A percentile compares a stretch with the other conserved stretches of the same genome.
phyloP scores from a whole-genome alignment of 306 rosid genomes.

The Quercus suber region DNA sequence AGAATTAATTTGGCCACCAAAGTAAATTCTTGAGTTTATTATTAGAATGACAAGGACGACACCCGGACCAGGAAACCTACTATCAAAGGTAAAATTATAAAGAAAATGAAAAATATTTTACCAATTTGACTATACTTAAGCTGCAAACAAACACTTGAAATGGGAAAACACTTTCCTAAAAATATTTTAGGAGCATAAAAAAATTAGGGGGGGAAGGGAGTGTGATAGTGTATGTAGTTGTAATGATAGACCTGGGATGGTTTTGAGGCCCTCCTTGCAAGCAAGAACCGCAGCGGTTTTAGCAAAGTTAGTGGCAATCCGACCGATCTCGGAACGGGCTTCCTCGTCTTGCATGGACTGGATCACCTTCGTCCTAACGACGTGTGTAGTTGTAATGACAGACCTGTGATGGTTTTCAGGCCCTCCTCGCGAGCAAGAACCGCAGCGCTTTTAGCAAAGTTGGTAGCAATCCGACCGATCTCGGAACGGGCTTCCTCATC shows the following conservation, averaged over 20 bases:
- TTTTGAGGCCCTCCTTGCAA: constrained; percentile 2
- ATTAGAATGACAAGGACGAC: too few species aligned
- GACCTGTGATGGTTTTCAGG: constrained; percentile 16
- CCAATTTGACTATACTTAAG: too few species aligned
- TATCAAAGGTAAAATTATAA: too few species aligned
- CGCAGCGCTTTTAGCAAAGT: background rate
- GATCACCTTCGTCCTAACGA: background rate
- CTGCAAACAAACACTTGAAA: too few species aligned
- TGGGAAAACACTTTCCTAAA: too few species aligned
- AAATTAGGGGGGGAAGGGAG: background rate
- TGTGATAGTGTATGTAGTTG: background rate
- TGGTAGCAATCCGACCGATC: background rate
- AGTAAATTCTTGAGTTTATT: too few species aligned
- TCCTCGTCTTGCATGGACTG: background rate
- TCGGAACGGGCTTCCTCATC: background rate
- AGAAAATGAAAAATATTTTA: too few species aligned
- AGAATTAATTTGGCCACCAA: too few species aligned
- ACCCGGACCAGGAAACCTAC: too few species aligned
- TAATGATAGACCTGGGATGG: background rate
- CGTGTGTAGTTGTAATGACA: too few species aligned
- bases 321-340: background rate
- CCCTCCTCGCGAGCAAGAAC: background rate
- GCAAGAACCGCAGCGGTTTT: background rate
- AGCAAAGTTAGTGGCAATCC: background rate
- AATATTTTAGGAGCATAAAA: too few species aligned